Conservation (phyloP, 2,329 filamentous ascomycete genomes). For the Beauveria sp. region DNA sequence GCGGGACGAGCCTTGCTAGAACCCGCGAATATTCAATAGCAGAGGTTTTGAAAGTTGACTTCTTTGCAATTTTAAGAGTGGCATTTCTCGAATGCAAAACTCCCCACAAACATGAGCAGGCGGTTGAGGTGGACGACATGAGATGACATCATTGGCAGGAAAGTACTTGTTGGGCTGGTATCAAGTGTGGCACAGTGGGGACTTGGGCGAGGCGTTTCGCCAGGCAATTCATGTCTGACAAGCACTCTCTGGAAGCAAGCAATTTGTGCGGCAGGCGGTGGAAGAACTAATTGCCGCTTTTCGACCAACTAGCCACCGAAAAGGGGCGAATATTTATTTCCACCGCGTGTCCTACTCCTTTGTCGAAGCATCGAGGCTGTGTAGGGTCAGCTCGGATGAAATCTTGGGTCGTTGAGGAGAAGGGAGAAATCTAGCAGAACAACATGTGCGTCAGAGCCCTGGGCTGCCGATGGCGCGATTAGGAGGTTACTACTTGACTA, state of each 20-base stretch:
- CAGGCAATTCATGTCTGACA: neutral
- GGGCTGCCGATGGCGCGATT: neutral
- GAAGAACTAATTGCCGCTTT: too few species aligned
- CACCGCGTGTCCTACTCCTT: neutral
- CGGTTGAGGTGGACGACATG: neutral
- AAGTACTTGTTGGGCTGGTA: neutral
- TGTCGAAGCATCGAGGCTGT: neutral
- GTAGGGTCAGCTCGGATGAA: neutral
- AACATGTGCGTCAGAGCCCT: neutral
- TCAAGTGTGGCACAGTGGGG: conserved; percentile 8
- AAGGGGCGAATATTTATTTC: too few species aligned
- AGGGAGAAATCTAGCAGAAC: neutral
- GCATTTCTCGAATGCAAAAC: neutral
- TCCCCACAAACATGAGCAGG: neutral
- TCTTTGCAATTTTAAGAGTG: neutral
- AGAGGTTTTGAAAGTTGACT: neutral
- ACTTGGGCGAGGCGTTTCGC: neutral
- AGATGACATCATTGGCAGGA: conserved; percentile 4
- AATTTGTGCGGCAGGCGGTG: neutral
- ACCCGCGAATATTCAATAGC: neutral
- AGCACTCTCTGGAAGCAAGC: neutral
- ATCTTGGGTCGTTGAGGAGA: neutral
- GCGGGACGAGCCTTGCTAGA: conserved; percentile 9
- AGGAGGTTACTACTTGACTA: neutral
- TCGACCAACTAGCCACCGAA: too few species aligned